Evolutionary conservation across 2,329 filamentous ascomycete species (phyloP).

Genomic region (Alternaria triticina): DNA sequence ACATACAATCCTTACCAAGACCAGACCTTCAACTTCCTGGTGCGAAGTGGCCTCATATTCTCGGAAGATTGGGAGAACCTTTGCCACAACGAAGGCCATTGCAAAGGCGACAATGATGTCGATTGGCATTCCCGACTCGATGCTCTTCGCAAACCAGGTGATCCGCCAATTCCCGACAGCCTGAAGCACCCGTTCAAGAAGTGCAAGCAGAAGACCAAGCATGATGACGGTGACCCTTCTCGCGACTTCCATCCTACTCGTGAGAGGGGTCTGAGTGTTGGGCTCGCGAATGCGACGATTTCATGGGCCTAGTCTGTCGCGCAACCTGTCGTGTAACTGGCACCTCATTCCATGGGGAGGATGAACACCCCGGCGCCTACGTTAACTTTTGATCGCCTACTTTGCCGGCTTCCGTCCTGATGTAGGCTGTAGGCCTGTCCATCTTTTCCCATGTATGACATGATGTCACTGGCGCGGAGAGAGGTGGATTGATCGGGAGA

Average conservation of each 20-base stretch:
- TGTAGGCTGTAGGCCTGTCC: background rate
- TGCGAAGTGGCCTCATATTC: background rate
- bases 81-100: slow-evolving; percentile 8
- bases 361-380: background rate
- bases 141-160: background rate
- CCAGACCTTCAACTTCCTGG: slow-evolving; percentile 9
- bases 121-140: background rate
- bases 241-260: background rate
- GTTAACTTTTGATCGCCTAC: background rate
- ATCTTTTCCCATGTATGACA: background rate
- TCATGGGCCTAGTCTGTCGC: background rate
- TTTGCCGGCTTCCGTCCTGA: background rate
- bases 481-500: background rate
- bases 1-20: slow-evolving; percentile 1
- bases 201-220: background rate
- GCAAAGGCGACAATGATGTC: background rate
- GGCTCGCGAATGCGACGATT: background rate
- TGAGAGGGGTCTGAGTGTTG: background rate
- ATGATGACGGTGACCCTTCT: background rate
- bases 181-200: background rate
- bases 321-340: no score
- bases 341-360: background rate
- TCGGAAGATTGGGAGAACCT: slow-evolving; percentile 15
- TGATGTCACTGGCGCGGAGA: background rate
- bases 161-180: background rate